Conservation (phyloP, 768 basidiomycete species). For the Panellus pusillus region DNA sequence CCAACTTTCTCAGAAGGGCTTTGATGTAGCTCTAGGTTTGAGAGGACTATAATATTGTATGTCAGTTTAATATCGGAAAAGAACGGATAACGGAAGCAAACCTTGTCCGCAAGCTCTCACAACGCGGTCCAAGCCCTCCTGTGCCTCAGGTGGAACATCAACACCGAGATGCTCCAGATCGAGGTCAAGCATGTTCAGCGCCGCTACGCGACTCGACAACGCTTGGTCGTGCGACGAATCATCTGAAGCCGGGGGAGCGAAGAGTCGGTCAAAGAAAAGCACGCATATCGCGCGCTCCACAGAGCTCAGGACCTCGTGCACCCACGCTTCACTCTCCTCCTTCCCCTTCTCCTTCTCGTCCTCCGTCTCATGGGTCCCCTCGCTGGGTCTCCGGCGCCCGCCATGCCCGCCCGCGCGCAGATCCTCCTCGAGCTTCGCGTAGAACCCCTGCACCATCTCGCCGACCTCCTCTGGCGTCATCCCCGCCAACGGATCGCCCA, state of each 20-base stretch:
- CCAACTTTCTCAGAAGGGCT: conserved; percentile 79
- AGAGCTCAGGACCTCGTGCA: conserved; percentile 64
- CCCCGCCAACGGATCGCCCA: conserved; percentile 45
- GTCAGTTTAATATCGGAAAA: background rate
- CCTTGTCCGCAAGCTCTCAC: conserved; percentile 77
- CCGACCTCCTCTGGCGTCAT: conserved; percentile 49
- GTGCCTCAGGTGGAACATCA: conserved; percentile 57
- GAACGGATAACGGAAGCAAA: conserved; percentile 36
- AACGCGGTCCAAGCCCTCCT: conserved; percentile 57
- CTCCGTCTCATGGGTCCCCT: conserved; percentile 33
- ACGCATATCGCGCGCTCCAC: conserved; percentile 73
- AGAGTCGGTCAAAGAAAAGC: conserved; percentile 85
- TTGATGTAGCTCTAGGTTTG: conserved; percentile 39
- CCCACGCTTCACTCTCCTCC: conserved; percentile 42
- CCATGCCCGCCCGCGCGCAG: conserved; percentile 31
- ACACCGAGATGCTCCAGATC: conserved; percentile 88
- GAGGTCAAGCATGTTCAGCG: conserved; percentile 88
- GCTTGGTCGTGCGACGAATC: conserved; percentile 91
- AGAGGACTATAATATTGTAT: conserved; percentile 29
- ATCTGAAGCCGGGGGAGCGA: conserved; percentile 62
- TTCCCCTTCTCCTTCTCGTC: conserved; percentile 31
- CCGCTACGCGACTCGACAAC: conserved; percentile 84
- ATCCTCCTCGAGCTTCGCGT: conserved; percentile 63
- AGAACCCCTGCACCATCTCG: conserved; percentile 70
- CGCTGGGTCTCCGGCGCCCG: conserved; percentile 14